Evolutionary conservation across 2,329 filamentous ascomycete species (phyloP).

Genomic region (Talaromyces rugulosus): DNA sequence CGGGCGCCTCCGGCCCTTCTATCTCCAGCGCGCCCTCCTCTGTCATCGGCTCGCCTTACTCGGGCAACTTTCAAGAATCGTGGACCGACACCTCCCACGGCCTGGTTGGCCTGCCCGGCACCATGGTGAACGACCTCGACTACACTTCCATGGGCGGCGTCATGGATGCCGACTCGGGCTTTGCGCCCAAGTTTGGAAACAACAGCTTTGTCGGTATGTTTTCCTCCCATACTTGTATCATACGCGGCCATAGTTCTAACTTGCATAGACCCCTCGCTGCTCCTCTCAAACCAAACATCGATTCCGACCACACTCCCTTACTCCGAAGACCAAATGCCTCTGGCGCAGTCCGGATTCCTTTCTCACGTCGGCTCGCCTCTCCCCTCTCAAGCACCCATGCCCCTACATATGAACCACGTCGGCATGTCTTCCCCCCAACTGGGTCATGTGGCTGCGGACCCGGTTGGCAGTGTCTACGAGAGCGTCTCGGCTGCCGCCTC

Average conservation of each 20-base stretch:
- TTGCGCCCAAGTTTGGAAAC: conserved; percentile 38
- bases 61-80: conserved; percentile 56
- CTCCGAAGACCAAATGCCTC: conserved; percentile 25
- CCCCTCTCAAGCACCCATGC: conserved; percentile 21
- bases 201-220: conserved; percentile 8
- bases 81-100: conserved; percentile 53
- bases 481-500: conserved; percentile 68
- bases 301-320: conserved; percentile 28
- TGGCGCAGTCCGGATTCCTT: conserved; percentile 25
- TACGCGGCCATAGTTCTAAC: background rate
- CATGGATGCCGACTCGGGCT: conserved; percentile 39
- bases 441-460: conserved; percentile 27
- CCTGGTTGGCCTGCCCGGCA: conserved; percentile 53
- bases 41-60: conserved; percentile 63
- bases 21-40: conserved; percentile 57
- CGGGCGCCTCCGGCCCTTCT: conserved; percentile 56
- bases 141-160: conserved; percentile 46
- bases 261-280: conserved; percentile 7
- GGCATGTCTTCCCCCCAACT: conserved; percentile 59
- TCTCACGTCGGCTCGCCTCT: conserved; percentile 33
- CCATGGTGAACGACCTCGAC: conserved; percentile 58
- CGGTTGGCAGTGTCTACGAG: conserved; percentile 24
- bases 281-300: conserved; percentile 7
- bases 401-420: conserved; percentile 24
- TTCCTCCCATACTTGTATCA: background rate